Conservation (phyloP, 2,329 filamentous ascomycete genomes). For the Talaromyces sp. region DNA sequence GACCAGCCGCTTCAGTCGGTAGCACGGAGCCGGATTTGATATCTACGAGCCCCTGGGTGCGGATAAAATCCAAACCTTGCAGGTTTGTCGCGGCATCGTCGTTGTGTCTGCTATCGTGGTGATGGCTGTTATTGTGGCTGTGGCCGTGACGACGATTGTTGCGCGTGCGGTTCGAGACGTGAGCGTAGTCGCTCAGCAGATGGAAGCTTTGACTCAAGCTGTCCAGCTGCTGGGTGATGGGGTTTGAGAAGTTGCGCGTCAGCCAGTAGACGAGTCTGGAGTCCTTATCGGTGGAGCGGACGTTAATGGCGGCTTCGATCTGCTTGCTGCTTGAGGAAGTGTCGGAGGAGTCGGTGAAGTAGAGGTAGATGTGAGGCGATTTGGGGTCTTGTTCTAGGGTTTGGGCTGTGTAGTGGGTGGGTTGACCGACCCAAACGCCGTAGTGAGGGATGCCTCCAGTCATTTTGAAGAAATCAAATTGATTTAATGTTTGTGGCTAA, state of each 20-base stretch:
- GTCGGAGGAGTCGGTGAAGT: conserved; percentile 25
- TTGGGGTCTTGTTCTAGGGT: conserved; percentile 21
- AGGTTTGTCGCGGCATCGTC: conserved; percentile 22
- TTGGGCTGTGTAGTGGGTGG: conserved; percentile 21
- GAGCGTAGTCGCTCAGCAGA: conserved; percentile 18
- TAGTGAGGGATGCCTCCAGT: conserved; percentile 20
- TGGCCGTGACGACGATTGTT: conserved; percentile 14
- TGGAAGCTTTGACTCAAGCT: conserved; percentile 27
- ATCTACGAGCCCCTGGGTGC: conserved; percentile 19
- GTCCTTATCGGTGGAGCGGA: conserved; percentile 30
- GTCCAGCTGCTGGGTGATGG: conserved; percentile 25
- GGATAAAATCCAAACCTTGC: conserved; percentile 21
- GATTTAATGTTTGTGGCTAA: not conserved
- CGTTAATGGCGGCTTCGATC: conserved; percentile 32
- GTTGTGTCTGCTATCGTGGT: conserved; percentile 24
- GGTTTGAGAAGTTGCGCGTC: conserved; percentile 27
- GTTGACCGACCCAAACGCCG: conserved; percentile 23
- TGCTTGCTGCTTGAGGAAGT: conserved; percentile 18
- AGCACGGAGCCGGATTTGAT: conserved; percentile 30
- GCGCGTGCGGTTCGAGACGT: not conserved
- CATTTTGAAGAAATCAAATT: not conserved
- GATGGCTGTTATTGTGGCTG: conserved; percentile 7
- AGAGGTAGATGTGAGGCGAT: conserved; percentile 32
- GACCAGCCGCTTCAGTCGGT: conserved; percentile 19
- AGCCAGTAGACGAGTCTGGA: conserved; percentile 34